phyloP scores from a whole-genome alignment of 2,329 filamentous ascomycete genomes.

The Kalmusia sp. region DNA sequence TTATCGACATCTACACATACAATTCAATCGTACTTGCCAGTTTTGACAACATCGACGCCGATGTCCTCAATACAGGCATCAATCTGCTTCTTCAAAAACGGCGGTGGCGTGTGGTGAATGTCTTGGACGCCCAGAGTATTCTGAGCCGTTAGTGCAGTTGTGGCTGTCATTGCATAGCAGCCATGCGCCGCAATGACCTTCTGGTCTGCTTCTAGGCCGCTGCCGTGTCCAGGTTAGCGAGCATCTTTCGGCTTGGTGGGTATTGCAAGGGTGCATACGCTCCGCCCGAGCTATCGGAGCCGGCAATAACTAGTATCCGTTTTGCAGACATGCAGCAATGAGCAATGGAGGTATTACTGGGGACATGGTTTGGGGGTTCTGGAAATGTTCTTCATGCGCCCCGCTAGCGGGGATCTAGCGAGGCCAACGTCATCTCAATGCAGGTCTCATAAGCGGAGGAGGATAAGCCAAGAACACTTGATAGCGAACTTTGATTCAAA shows the following conservation, averaged over 20 bases:
- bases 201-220: conserved; percentile 93
- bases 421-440: conserved; percentile 18
- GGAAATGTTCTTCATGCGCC: conserved; percentile 21
- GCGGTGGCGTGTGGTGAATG: conserved; percentile 79
- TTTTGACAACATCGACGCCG: conserved; percentile 88
- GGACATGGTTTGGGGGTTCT: conserved; percentile 10
- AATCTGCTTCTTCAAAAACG: conserved; percentile 85
- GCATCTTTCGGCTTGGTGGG: conserved; percentile 17
- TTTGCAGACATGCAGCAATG: conserved; percentile 37
- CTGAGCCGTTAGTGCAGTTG: conserved; percentile 93
- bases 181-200: conserved; percentile 92
- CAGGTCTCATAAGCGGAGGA: too few species aligned
- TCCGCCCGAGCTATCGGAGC: conserved; percentile 89
- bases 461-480: too few species aligned
- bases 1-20: background rate
- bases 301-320: conserved; percentile 80
- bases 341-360: background rate
- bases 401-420: conserved; percentile 32
- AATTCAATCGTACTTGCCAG: conserved; percentile 62
- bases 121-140: conserved; percentile 86
- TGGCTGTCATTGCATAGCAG: conserved; percentile 95
- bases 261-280: conserved; percentile 64
- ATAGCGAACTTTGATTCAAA: too few species aligned
- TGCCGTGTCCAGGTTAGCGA: conserved; percentile 49
- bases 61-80: conserved; percentile 85